phyloP scores from a whole-genome alignment of 2,329 filamentous ascomycete species.

The Dothideomycetidae sp. region DNA sequence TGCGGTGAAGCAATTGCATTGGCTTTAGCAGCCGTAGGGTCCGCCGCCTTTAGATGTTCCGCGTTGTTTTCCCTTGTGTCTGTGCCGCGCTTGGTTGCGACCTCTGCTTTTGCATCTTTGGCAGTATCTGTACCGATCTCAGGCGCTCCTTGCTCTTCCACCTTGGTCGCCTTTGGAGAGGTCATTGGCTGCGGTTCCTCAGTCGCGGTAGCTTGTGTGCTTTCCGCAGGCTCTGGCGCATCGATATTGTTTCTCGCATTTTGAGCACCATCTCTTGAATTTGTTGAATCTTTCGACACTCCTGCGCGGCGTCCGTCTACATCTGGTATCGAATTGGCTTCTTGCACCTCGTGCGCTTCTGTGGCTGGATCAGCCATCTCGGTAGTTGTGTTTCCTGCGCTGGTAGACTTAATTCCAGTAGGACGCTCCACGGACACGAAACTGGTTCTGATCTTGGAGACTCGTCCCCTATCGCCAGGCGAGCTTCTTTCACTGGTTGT shows the following conservation, averaged over 20 bases:
- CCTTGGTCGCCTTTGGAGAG: constrained; percentile 21
- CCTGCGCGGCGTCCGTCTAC: background rate
- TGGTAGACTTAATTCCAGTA: constrained; percentile 8
- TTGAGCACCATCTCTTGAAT: constrained; percentile 6
- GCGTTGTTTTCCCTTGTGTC: constrained; percentile 28
- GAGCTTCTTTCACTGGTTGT: constrained; percentile 17
- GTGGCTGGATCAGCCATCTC: constrained; percentile 7
- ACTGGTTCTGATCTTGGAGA: constrained; percentile 33
- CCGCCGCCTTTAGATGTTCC: constrained; percentile 15
- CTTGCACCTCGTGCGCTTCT: constrained; percentile 8
- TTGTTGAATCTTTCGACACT: constrained; percentile 2
- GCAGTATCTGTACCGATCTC: constrained; percentile 19
- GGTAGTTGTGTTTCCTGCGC: constrained; percentile 13
- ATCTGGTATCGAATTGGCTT: background rate
- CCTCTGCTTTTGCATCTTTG: constrained; percentile 21
- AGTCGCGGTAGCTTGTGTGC: constrained; percentile 21
- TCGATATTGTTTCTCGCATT: too few species aligned
- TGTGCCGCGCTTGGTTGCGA: constrained; percentile 31
- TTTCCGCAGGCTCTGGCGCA: constrained; percentile 14
- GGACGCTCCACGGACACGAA: constrained; percentile 33
- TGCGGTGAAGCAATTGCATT: constrained; percentile 12
- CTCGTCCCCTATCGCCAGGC: constrained; percentile 15
- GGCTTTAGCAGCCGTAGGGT: constrained; percentile 12
- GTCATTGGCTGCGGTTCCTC: constrained; percentile 28
- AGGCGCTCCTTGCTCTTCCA: constrained; percentile 23